Evolutionary conservation across 2,329 filamentous ascomycete genomes (phyloP).

Genomic region (Aureobasidium musti): DNA sequence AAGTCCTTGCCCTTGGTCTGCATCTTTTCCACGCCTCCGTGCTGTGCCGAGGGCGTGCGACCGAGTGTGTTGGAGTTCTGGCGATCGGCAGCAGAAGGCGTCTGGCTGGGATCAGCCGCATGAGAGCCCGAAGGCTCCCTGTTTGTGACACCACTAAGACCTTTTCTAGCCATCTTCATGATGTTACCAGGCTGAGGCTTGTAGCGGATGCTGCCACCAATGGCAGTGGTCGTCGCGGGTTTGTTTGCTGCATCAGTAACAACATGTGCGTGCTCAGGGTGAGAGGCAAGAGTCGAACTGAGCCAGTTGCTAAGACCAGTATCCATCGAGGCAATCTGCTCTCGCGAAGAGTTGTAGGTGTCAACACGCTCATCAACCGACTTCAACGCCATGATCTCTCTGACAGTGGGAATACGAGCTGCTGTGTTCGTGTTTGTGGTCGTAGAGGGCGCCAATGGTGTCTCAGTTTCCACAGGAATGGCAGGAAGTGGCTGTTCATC

Average conservation of each 20-base stretch:
- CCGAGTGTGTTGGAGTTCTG: neutral
- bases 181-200: conserved; percentile 37
- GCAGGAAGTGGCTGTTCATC: neutral
- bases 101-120: conserved; percentile 6
- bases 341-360: conserved; percentile 71
- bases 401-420: conserved; percentile 62
- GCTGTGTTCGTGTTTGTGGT: conserved; percentile 1
- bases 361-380: conserved; percentile 68
- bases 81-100: neutral
- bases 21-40: conserved; percentile 48
- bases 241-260: conserved; percentile 29
- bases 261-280: conserved; percentile 56
- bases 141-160: conserved; percentile 27
- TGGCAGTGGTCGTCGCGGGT: neutral
- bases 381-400: conserved; percentile 73
- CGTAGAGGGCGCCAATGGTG: neutral
- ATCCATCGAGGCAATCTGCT: conserved; percentile 70
- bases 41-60: conserved; percentile 12
- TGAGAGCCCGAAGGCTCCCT: conserved; percentile 23
- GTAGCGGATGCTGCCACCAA: conserved; percentile 31
- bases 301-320: conserved; percentile 71
- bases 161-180: conserved; percentile 33
- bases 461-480: neutral
- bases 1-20: conserved; percentile 86
- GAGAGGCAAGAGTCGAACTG: conserved; percentile 49